These are phyloP conservation scores for Casuarina equisetifolia DNA, from an alignment of 306 rosid genomes.

Conservation along the genomic window DNA sequence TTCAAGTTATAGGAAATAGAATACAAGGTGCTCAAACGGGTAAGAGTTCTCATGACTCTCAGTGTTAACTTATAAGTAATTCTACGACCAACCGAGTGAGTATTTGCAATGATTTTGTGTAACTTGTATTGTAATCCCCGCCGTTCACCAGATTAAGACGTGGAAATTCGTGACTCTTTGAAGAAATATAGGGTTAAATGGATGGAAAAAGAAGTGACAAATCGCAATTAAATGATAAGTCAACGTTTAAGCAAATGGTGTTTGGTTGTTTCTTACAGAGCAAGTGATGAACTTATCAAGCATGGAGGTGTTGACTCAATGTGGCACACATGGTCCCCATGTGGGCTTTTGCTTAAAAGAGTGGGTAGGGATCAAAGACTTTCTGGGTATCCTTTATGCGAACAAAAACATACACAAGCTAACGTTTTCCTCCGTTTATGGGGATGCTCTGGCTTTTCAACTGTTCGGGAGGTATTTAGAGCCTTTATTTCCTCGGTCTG, in stretches of 20 bases:
- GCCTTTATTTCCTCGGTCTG: background rate
- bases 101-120: background rate
- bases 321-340: conserved; percentile 30
- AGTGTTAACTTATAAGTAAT: background rate
- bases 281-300: background rate
- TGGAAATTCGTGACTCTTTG: background rate
- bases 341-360: conserved; percentile 26
- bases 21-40: background rate
- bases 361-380: conserved; percentile 31
- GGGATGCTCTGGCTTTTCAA: conserved; percentile 11
- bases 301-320: conserved; percentile 14
- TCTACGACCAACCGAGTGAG: background rate
- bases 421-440: conserved; percentile 7
- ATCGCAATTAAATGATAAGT: background rate
- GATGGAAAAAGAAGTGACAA: too few relatives aligned
- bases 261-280: conserved; percentile 13
- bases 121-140: background rate
- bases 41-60: background rate
- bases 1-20: conserved; percentile 3
- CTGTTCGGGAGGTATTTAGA: background rate
- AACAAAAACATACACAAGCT: conserved; percentile 1
- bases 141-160: background rate
- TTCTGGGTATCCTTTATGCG: background rate
- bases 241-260: conserved; percentile 10
- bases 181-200: too few relatives aligned